phyloP scores from a whole-genome alignment of 2,329 filamentous ascomycete species.

The Pyricularia grisea region DNA sequence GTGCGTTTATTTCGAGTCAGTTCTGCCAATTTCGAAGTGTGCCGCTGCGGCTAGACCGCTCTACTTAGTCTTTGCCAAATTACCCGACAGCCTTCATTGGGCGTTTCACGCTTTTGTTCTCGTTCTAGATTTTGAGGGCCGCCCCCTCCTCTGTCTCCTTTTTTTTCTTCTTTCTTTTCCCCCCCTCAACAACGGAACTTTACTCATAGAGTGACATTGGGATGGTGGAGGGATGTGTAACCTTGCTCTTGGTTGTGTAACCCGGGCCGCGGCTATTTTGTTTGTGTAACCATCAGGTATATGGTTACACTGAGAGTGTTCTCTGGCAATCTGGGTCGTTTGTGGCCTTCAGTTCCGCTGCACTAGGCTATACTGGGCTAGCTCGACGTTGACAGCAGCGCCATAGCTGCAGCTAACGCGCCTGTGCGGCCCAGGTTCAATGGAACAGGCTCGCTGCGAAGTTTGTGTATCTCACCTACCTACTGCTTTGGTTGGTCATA shows the following conservation, averaged over 20 bases:
- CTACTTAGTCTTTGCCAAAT: background rate
- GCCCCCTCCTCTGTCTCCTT: background rate
- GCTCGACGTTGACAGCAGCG: background rate
- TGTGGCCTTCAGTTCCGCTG: background rate
- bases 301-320: background rate
- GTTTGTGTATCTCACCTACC: too few relatives aligned
- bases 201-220: background rate
- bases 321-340: background rate
- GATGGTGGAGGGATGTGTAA: background rate
- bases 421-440: background rate
- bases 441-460: background rate
- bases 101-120: background rate
- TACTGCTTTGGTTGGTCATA: background rate
- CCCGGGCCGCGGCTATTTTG: background rate
- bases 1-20: background rate
- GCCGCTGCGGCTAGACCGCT: background rate
- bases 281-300: background rate
- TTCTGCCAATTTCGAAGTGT: background rate
- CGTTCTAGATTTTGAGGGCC: background rate
- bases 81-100: background rate
- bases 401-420: background rate
- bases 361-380: background rate
- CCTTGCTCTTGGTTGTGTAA: background rate
- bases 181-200: background rate
- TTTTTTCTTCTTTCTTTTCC: too few relatives aligned